Percentiles rank a stretch among this genome's conserved stretches.
These are phyloP conservation scores for Astrothelium macrocarpum DNA, from an alignment of 495 filamentous ascomycete species.

Conservation along the genomic window DNA sequence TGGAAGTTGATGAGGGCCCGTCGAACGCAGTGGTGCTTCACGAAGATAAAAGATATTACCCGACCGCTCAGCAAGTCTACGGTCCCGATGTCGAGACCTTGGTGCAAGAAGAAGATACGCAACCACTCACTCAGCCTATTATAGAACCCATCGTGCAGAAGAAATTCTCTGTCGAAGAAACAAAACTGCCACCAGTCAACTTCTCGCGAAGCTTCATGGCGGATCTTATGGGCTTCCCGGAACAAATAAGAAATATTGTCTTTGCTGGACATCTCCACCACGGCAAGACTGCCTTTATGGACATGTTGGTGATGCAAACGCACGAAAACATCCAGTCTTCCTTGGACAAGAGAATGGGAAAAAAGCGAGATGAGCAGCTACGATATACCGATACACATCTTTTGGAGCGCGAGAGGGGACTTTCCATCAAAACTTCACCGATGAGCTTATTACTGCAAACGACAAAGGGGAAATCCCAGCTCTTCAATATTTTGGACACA, in stretches of 20 bases:
- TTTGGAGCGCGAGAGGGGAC: conserved; percentile 75
- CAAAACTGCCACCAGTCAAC: conserved; percentile 64
- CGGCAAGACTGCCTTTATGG: conserved; percentile 96
- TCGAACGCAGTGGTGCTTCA: conserved; percentile 95
- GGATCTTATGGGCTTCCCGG: conserved; percentile 91
- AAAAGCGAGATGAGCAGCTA: conserved; percentile 78
- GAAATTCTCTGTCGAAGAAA: conserved; percentile 89
- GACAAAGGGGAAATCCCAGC: conserved; percentile 87
- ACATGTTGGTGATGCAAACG: conserved; percentile 93
- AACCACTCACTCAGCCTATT: conserved; percentile 83
- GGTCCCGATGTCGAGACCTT: conserved; percentile 87
- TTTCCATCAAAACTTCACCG: conserved; percentile 90
- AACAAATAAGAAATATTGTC: conserved; percentile 86
- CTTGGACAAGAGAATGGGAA: conserved; percentile 67
- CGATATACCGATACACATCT: conserved; percentile 89
- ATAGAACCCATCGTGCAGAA: conserved; percentile 87
- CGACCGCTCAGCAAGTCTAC: conserved; percentile 89
- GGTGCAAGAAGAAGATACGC: conserved; percentile 95
- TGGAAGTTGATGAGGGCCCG: conserved; percentile 91
- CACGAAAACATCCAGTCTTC: conserved; percentile 62
- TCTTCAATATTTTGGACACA: conserved; percentile 91
- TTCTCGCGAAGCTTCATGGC: conserved; percentile 89
- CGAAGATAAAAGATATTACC: conserved; percentile 99
- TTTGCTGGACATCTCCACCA: conserved; percentile 91
- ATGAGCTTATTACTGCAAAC: conserved; percentile 88